phyloP scores from a whole-genome alignment of 768 basidiomycete species.

The Tricholoma terreum region DNA sequence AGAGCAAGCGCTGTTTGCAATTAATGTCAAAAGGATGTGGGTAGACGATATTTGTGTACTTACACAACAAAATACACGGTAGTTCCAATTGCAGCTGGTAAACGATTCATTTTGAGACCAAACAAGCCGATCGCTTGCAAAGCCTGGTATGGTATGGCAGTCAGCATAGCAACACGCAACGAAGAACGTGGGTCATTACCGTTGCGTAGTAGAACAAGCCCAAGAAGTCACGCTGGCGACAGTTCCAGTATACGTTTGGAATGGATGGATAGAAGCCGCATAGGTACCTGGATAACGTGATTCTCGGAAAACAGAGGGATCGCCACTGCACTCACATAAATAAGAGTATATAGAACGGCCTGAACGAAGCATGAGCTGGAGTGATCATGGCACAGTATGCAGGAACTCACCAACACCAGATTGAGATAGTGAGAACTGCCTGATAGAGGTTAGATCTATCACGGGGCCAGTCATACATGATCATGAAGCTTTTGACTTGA shows the following conservation, averaged over 20 bases:
- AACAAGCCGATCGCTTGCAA: constrained; percentile 71
- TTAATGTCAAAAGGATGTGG: not conserved
- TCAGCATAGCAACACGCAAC: constrained; percentile 2
- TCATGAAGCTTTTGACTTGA: constrained; percentile 40
- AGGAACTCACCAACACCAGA: constrained; percentile 59
- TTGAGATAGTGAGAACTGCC: constrained; percentile 49
- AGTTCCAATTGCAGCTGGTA: constrained; percentile 61
- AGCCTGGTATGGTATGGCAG: constrained; percentile 23
- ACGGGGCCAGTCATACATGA: constrained; percentile 71
- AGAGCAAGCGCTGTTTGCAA: constrained; percentile 29
- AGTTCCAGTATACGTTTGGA: constrained; percentile 24
- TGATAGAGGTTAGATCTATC: constrained; percentile 61
- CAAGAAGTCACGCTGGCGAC: constrained; percentile 45
- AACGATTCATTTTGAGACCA: constrained; percentile 61
- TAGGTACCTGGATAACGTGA: constrained; percentile 26
- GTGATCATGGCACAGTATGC: not conserved
- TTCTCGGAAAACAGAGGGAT: not conserved
- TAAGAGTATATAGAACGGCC: constrained; percentile 61
- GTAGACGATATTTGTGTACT: constrained; percentile 11
- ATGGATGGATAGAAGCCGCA: constrained; percentile 39
- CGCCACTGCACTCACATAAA: constrained; percentile 38
- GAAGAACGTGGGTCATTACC: constrained; percentile 17
- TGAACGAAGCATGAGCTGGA: constrained; percentile 18
- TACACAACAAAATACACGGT: constrained; percentile 53
- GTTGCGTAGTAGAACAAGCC: constrained; percentile 48